Base-by-base conservation (phyloP, 495 filamentous ascomycete species). In the Lasiosphaeriaceae sp. region DNA sequence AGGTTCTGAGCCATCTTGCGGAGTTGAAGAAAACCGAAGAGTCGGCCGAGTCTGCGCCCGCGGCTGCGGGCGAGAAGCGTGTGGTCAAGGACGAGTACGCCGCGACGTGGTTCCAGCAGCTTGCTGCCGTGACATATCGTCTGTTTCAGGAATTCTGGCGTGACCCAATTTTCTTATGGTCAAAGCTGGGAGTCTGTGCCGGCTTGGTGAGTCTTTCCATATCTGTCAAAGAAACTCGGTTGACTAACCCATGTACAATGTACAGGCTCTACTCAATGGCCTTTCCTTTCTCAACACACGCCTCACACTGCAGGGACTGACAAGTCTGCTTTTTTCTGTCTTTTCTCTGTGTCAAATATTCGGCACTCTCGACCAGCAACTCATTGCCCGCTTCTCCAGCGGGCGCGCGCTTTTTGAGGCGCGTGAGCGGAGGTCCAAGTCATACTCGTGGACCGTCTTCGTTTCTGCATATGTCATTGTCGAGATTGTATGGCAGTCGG, bases 401-500 rank as follows among this genome's bases (percentile, higher is more conserved):
- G 77, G 86, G 50, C 80, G 89, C 6, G 79, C 81, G 2, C 73
- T 91, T 0, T 94, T 87, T 66, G 77, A 86, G 63, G 81, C 83
- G 6, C 82, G 89, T 21, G 90, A 94, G 68, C 74, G 80, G 1
- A 82, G 81, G 8, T 82, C 79, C 23, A 88, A 86, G 56, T 81
- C 83, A 12, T 94, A 94, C 67, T 83, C 80, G 31, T 91, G 88
- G 89, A 70, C 74, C 9, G 82, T 81, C 0, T 91, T 91, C 69
- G 69, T 88, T n/a, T 78, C 86, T n/a, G 77, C 81, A 56, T 82
- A 84, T 47, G 81, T 91, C 62, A 26, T 87, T 17, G 81, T 86
- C 51, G 89, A 92, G 65, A 79, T 92, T 11, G 87, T 88, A 0
- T 91, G 85, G 64, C 79, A 83, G 20, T 71, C 87, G 34, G 52